Percentiles rank a stretch among this genome's conserved stretches.
Conservation (phyloP, 1,284 basidiomycete genomes). For the Puccinia triticina region DNA sequence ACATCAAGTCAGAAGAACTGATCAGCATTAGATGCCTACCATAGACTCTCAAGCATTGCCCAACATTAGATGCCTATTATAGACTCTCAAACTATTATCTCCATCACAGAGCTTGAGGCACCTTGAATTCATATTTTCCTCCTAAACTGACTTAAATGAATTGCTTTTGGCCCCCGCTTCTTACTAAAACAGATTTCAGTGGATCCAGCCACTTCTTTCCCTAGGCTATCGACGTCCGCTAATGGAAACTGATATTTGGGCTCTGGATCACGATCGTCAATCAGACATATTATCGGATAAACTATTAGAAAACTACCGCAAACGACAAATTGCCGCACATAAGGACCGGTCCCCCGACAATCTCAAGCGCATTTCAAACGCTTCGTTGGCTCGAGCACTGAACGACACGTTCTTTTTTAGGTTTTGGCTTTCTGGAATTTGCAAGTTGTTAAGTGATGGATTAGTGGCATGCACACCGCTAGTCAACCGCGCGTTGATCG, state of each 20-base stretch:
- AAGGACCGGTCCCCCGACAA: background rate
- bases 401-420: constrained; percentile 79
- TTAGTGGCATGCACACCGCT: constrained; percentile 7
- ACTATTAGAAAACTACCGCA: constrained; percentile 71
- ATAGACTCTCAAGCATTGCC: too few relatives aligned
- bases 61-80: too few relatives aligned
- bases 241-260: constrained; percentile 81
- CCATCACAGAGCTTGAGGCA: too few relatives aligned
- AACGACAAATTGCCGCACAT: constrained; percentile 49
- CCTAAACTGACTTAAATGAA: background rate
- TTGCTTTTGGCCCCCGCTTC: background rate
- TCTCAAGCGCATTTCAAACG: constrained; percentile 6
- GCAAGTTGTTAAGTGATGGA: constrained; percentile 69
- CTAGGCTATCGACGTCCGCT: constrained; percentile 71
- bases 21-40: too few relatives aligned
- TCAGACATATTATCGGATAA: constrained; percentile 68
- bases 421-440: constrained; percentile 77
- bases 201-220: constrained; percentile 30
- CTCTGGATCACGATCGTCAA: constrained; percentile 66
- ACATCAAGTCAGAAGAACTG: too few relatives aligned
- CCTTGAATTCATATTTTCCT: too few relatives aligned
- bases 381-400: constrained; percentile 69
- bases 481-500: constrained; percentile 15
- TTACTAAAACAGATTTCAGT: background rate
- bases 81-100: background rate